Evolutionary conservation across 139 green algal genomes (phyloP).

Genomic region (Chlamydomonas sphaeroides): DNA sequence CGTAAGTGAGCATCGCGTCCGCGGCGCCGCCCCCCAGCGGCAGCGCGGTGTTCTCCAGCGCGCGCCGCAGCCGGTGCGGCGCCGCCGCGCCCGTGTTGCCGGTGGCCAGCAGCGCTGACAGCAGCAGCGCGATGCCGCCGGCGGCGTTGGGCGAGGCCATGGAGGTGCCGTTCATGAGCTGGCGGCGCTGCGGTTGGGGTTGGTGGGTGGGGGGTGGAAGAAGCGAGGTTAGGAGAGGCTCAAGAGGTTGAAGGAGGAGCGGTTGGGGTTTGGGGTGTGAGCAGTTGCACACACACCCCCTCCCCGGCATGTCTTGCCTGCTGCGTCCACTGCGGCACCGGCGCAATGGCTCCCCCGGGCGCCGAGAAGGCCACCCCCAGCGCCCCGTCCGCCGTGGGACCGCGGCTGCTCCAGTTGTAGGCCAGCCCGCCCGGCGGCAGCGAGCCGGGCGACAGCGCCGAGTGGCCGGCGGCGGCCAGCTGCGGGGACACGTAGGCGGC

Average conservation of each 20-base stretch:
- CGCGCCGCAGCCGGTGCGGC: conserved; percentile 55
- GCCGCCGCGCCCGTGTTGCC: not conserved
- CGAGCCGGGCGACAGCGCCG: conserved; percentile 45
- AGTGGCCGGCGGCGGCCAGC: conserved; percentile 85
- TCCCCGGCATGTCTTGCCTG: no score
- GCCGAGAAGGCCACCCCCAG: conserved; percentile 81
- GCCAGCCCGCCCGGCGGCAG: conserved; percentile 43
- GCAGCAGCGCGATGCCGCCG: conserved; percentile 84
- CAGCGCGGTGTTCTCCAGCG: conserved; percentile 80
- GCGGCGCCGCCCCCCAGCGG: conserved; percentile 51
- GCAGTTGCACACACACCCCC: no score
- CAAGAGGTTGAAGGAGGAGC: not conserved
- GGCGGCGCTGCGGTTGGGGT: conserved; percentile 55
- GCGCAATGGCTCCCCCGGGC: conserved; percentile 69
- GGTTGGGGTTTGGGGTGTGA: not conserved
- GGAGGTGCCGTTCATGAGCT: conserved; percentile 91
- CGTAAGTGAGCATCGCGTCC: conserved; percentile 81
- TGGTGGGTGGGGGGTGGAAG: not conserved
- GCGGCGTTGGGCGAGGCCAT: conserved; percentile 85
- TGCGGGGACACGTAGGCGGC: conserved; percentile 86
- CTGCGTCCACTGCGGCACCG: conserved; percentile 84
- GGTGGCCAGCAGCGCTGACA: conserved; percentile 65
- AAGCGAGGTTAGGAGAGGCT: no score
- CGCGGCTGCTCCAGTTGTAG: conserved; percentile 86
- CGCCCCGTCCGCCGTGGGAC: conserved; percentile 81